Conservation (phyloP, 257 asterid genomes). For the Perilla frutescens region DNA sequence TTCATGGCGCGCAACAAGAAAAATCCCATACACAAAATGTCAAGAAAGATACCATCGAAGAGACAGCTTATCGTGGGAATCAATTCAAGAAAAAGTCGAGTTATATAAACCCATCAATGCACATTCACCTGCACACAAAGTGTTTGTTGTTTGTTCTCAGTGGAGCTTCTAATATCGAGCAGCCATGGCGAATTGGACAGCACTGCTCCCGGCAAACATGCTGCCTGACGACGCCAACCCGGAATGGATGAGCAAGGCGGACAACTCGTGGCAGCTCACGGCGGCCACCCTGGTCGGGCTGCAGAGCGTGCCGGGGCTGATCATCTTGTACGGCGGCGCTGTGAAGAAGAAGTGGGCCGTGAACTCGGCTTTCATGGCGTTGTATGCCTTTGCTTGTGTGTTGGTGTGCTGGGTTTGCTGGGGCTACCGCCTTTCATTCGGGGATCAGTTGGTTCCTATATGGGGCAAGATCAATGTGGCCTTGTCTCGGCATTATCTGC, state of each 20-base stretch:
- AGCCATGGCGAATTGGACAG: constrained; percentile 13
- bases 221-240: constrained; percentile 44
- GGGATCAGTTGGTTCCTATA: constrained; percentile 53
- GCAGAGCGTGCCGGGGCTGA: constrained; percentile 72
- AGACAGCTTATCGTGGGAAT: constrained; percentile 51
- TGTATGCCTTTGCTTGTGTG: constrained; percentile 72
- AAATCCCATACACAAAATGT: neutral
- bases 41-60: constrained; percentile 35
- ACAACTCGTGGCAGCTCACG: constrained; percentile 75
- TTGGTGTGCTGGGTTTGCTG: constrained; percentile 74
- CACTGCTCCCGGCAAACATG: constrained; percentile 49
- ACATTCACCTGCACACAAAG: neutral
- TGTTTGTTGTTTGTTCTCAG: constrained; percentile 12
- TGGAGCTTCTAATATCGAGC: neutral
- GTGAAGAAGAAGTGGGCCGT: constrained; percentile 35
- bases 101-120: constrained; percentile 32
- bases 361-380: constrained; percentile 77
- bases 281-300: constrained; percentile 69
- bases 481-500: constrained; percentile 51
- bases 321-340: constrained; percentile 67
- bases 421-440: constrained; percentile 66
- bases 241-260: constrained; percentile 65
- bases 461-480: constrained; percentile 64
- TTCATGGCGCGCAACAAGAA: constrained; percentile 28
- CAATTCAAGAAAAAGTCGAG: constrained; percentile 30